A percentile compares a stretch with the other conserved stretches of the same genome.
Evolutionary conservation across 305 asterid genomes (phyloP).

Genomic region (Ilex paraguariensis): DNA sequence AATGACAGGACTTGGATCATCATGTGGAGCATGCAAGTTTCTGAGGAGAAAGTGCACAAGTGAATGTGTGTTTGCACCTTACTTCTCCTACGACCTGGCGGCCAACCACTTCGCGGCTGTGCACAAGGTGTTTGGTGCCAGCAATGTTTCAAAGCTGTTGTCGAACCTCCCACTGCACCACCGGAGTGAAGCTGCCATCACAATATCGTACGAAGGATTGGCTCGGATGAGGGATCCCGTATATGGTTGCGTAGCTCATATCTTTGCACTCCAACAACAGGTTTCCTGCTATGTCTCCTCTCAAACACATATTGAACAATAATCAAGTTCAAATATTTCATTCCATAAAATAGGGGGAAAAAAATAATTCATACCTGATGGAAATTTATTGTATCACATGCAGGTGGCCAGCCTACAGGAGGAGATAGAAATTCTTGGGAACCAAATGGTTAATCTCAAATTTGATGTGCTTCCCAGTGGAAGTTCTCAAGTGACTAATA

Average conservation of each 20-base stretch:
- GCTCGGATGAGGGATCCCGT: constrained; percentile 67
- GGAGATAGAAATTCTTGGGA: constrained; percentile 47
- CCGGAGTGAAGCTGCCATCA: constrained; percentile 53
- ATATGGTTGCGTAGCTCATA: constrained; percentile 67
- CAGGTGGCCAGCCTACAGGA: constrained; percentile 61
- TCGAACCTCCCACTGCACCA: constrained; percentile 41
- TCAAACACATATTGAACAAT: no score
- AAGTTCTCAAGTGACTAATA: constrained; percentile 1
- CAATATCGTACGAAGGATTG: constrained; percentile 60
- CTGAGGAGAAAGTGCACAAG: constrained; percentile 56
- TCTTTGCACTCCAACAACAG: constrained; percentile 66
- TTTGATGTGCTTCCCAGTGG: constrained; percentile 6
- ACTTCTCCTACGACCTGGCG: constrained; percentile 54
- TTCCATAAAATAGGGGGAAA: no score
- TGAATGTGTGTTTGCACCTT: constrained; percentile 70
- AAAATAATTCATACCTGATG: not conserved
- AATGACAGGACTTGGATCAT: constrained; percentile 56
- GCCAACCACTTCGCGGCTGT: constrained; percentile 57
- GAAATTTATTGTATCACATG: not conserved
- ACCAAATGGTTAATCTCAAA: constrained; percentile 34
- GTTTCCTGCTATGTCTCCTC: constrained; percentile 18
- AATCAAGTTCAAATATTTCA: no score
- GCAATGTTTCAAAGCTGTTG: constrained; percentile 66
- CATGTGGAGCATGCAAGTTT: constrained; percentile 86
- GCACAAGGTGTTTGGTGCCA: constrained; percentile 72